These are phyloP conservation scores for Blastocrithidia nonstop DNA, from an alignment of 208 protist species.

Conservation along the genomic window DNA sequence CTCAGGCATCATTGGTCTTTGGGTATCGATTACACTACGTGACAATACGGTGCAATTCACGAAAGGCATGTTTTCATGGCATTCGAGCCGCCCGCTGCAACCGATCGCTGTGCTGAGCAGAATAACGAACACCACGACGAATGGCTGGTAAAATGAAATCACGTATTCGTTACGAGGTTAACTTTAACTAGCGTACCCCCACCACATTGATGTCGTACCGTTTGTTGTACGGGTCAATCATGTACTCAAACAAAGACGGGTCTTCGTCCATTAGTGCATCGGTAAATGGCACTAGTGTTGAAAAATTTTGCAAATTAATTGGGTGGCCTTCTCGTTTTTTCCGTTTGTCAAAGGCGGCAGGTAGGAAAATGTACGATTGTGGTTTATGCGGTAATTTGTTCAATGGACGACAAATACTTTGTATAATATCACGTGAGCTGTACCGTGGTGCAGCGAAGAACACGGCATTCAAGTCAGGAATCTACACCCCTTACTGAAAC, in stretches of 20 bases:
- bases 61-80: conserved; percentile 53
- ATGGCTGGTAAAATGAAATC: conserved; percentile 55
- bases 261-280: conserved; percentile 77
- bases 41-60: conserved; percentile 52
- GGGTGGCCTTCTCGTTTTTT: conserved; percentile 26
- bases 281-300: conserved; percentile 59
- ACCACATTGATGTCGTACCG: conserved; percentile 58
- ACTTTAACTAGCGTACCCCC: conserved; percentile 35
- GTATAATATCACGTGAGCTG: conserved; percentile 70
- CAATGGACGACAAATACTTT: conserved; percentile 65
- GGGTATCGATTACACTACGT: conserved; percentile 60
- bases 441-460: conserved; percentile 64
- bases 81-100: conserved; percentile 37
- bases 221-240: conserved; percentile 61
- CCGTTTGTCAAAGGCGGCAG: conserved; percentile 28
- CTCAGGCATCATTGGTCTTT: conserved; percentile 69
- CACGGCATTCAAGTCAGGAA: conserved; percentile 61
- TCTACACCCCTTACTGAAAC: conserved; percentile 66
- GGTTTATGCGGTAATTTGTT: conserved; percentile 44
- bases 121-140: conserved; percentile 57
- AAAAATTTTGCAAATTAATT: conserved; percentile 57
- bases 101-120: conserved; percentile 32
- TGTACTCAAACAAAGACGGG: conserved; percentile 58
- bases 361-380: conserved; percentile 50
- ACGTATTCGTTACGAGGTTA: conserved; percentile 34